phyloP scores from a whole-genome alignment of 2,329 filamentous ascomycete species.

The Cordyceps militaris region DNA sequence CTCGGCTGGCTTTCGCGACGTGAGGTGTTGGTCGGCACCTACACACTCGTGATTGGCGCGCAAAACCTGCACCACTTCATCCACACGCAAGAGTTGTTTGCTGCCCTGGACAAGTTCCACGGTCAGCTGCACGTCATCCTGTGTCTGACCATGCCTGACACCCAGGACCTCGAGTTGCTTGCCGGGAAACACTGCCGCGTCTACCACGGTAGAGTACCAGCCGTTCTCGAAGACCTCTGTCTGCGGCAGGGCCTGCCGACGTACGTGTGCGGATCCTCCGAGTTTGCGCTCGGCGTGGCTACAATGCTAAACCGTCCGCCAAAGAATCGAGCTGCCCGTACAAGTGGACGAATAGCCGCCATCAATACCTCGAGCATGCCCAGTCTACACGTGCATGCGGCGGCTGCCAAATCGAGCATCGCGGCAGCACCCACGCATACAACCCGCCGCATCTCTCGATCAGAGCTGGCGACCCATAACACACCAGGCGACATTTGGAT shows the following conservation, averaged over 20 bases:
- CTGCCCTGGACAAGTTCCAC: neutral
- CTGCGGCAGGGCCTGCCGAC: neutral
- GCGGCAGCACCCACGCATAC: neutral
- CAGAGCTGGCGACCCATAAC: neutral
- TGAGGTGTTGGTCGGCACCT: neutral
- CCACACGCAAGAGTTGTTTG: neutral
- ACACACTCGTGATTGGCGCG: neutral
- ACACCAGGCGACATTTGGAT: conserved; percentile 3
- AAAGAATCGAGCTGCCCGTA: neutral
- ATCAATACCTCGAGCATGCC: neutral
- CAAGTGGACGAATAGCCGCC: neutral
- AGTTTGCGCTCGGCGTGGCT: neutral
- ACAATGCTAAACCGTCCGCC: neutral
- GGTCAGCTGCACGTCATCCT: neutral
- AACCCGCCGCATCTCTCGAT: neutral
- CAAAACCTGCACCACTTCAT: neutral
- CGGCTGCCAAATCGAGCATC: neutral
- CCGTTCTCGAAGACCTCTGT: neutral
- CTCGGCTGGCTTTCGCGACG: neutral
- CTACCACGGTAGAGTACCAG: neutral
- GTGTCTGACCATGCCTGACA: neutral
- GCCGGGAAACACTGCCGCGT: neutral
- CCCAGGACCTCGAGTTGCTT: neutral
- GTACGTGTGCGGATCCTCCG: neutral
- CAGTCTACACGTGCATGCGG: neutral